Evolutionary conservation across 1,139 yeast species (phyloP).

Genomic region (Magnusiomyces fungicola): DNA sequence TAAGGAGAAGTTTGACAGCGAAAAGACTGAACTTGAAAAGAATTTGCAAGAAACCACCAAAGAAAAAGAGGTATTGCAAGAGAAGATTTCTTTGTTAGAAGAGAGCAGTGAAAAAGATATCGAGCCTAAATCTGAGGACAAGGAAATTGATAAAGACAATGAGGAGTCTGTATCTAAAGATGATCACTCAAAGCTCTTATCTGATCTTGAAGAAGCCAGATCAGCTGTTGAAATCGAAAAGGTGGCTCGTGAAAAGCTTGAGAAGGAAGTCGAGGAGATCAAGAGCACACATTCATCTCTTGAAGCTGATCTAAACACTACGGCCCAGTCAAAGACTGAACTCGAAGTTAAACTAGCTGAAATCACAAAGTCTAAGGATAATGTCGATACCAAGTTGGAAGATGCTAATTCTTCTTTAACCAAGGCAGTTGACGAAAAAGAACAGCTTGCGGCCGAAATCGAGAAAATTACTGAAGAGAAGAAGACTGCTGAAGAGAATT

Average conservation of each 20-base stretch:
- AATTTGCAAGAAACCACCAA: slow-evolving; percentile 25
- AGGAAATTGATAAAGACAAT: too few relatives aligned
- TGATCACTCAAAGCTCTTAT: background rate
- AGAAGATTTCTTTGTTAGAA: slow-evolving; percentile 14
- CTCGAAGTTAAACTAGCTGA: background rate
- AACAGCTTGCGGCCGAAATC: background rate
- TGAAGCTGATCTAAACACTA: background rate
- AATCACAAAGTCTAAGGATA: background rate
- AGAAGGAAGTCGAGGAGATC: slow-evolving; percentile 15
- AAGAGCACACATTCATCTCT: background rate
- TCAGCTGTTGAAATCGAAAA: background rate
- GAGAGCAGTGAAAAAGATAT: background rate
- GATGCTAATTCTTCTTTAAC: background rate
- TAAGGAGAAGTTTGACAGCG: slow-evolving; percentile 68
- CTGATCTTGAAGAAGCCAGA: slow-evolving; percentile 6
- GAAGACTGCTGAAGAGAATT: background rate
- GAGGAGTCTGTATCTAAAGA: too few relatives aligned
- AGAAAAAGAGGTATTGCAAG: slow-evolving; percentile 10
- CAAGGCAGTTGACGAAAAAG: background rate
- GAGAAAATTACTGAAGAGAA: background rate
- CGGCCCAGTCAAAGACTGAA: background rate
- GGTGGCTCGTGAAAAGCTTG: slow-evolving; percentile 5
- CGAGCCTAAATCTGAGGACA: too few relatives aligned
- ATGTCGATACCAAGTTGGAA: background rate
- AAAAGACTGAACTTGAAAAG: slow-evolving; percentile 89